Percentiles rank a stretch among this genome's conserved stretches.
Conservation (phyloP, 345 rosid species). For the Populus davidiana region DNA sequence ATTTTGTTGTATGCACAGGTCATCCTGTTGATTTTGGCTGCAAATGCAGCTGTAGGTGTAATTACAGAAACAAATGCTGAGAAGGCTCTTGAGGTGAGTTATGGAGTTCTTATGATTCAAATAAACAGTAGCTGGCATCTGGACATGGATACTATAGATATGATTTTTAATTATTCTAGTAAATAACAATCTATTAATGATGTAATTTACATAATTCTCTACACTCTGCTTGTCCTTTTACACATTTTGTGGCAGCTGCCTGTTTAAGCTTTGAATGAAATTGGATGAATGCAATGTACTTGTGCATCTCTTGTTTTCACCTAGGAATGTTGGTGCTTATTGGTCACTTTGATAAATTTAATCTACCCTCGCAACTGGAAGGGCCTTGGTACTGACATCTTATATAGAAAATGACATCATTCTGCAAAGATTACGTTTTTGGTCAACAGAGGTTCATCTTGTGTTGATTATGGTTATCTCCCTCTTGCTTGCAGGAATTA, state of each 20-base stretch:
- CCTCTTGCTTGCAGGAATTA: constrained; percentile 58
- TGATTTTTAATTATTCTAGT: background rate
- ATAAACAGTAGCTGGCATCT: background rate
- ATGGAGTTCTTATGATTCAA: constrained; percentile 14
- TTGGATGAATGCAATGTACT: background rate
- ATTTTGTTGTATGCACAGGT: constrained; percentile 48
- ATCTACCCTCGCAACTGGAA: background rate
- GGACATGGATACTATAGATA: background rate
- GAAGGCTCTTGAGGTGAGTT: constrained; percentile 89
- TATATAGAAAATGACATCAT: background rate
- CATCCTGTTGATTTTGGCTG: constrained; percentile 92
- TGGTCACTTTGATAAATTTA: background rate
- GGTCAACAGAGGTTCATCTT: background rate
- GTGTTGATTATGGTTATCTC: background rate
- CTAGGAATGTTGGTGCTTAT: background rate
- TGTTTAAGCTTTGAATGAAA: background rate
- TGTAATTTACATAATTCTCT: background rate
- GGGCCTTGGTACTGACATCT: background rate
- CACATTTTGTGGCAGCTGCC: background rate
- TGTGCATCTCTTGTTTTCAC: background rate
- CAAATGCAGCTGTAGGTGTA: constrained; percentile 98
- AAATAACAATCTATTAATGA: background rate
- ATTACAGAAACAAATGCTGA: constrained; percentile 99
- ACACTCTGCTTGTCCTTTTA: background rate
- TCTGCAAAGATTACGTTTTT: background rate